Evolutionary conservation across 2,329 filamentous ascomycete species (phyloP).

Genomic region (Aspergillus brasiliensis): DNA sequence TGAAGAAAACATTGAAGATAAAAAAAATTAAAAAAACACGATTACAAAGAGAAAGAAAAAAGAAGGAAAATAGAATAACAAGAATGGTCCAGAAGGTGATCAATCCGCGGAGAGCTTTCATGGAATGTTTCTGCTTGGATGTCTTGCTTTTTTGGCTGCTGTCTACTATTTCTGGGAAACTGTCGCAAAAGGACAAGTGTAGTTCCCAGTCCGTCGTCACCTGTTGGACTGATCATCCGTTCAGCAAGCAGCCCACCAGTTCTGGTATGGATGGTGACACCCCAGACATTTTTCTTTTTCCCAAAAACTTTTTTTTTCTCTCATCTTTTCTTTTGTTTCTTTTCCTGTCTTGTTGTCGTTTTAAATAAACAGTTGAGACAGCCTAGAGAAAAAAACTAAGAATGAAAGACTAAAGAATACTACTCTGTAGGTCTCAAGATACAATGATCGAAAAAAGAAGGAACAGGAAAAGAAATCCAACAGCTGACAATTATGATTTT

Average conservation of each 20-base stretch:
- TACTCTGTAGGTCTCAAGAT: not conserved
- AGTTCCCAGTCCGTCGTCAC: not conserved
- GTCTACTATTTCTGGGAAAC: not conserved
- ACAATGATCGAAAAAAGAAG: not conserved
- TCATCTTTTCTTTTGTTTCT: not conserved
- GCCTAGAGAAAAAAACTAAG: not conserved
- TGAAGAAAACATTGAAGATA: not conserved
- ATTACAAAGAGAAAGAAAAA: not conserved
- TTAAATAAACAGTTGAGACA: not conserved
- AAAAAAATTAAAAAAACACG: not conserved
- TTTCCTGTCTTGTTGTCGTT: not conserved
- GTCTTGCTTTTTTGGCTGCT: not conserved
- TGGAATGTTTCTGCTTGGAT: not conserved
- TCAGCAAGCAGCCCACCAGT: constrained; percentile 1
- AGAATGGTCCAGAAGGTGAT: not conserved
- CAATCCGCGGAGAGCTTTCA: not conserved
- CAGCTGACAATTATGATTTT: not conserved
- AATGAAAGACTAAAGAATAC: not conserved
- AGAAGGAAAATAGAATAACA: constrained; percentile 3
- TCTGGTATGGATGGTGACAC: not conserved
- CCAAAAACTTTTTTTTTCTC: not conserved
- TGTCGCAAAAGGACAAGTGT: not conserved
- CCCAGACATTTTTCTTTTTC: not conserved
- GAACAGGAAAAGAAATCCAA: constrained; percentile 1
- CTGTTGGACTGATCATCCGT: constrained; percentile 7